Percentiles rank a stretch among this genome's conserved stretches.
Conservation (phyloP, 108 stramenopile species). For the Pseudonitzschia multiseries region DNA sequence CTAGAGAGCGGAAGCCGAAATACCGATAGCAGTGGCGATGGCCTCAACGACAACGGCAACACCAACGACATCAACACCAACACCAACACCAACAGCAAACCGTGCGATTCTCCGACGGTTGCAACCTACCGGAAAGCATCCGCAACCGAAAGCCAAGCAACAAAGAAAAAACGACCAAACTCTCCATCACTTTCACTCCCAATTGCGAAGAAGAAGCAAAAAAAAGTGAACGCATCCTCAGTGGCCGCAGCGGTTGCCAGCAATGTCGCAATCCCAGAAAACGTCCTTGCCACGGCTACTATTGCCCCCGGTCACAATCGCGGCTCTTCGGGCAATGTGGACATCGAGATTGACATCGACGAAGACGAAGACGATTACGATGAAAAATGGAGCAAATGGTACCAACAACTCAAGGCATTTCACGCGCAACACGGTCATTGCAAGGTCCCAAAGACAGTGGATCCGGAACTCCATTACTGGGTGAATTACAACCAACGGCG, state of each 20-base stretch:
- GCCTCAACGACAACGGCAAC: neutral
- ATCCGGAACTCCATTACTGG: neutral
- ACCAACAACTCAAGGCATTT: neutral
- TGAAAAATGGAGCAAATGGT: neutral
- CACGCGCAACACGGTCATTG: neutral
- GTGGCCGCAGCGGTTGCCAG: too few relatives aligned
- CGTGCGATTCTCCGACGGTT: neutral
- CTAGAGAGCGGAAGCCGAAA: neutral
- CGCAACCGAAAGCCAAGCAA: too few relatives aligned
- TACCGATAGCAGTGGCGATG: neutral
- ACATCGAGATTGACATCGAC: neutral
- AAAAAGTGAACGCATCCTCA: too few relatives aligned
- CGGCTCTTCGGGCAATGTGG: neutral
- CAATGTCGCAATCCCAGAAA: neutral
- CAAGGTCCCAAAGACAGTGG: neutral
- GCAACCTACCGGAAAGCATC: neutral
- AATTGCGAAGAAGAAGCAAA: too few relatives aligned
- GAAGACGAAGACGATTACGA: slow-evolving; percentile 5
- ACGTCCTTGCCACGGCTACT: neutral
- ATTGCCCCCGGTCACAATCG: neutral
- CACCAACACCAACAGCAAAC: neutral
- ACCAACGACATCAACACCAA: neutral
- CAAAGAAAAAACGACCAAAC: too few relatives aligned
- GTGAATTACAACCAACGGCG: neutral
- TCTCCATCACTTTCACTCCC: too few relatives aligned